Evolutionary conservation across 2,329 filamentous ascomycete species (phyloP), one percentile per base, ranked within the genome.

Genomic region (Exophiala bonariae): DNA sequence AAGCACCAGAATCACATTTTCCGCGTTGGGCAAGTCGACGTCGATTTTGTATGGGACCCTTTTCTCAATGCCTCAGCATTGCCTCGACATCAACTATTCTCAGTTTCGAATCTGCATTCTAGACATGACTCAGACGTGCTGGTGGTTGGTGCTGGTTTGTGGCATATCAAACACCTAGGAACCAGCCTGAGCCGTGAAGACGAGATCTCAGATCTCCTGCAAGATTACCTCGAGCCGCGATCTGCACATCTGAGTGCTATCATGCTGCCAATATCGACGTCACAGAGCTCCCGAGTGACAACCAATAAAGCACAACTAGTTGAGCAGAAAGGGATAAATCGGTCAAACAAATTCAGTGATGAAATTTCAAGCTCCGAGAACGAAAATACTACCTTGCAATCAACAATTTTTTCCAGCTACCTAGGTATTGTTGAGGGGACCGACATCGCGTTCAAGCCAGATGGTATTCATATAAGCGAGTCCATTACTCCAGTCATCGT

Each of bases 21-120:
- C 45, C 62, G 65, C 4, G 68, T 69, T 2, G 66, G 67, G 11
- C 70, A 69, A n/a, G 68, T 79, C 2, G 69, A 61, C 20, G 56
- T 84, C 19, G 67, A 78, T 37, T 83, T 82, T 52, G 62, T 82
- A 9, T 85, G 80, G 80, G 81, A 86, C 61, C 82, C 82, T 0
- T 83, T 71, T 65, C 67, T 85, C 18, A 79, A 85, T 60, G 16
- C 32, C 71, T n/a, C n/a, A n/a, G n/a, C n/a, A n/a, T n/a, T n/a
- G n/a, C n/a, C n/a, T n/a, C n/a, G n/a, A n/a, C n/a, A 81, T 33
- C 58, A 62, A 23, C 3, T 26, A 14, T 13, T 40, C 10, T n/a
- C 33, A 39, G 13, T 3, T n/a, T 18, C 7, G 17, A n/a, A 32
- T 26, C 23, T 11, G 11, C 6, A 26, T 11, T 6, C 6, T 26